Base-by-base conservation (phyloP, 2,329 filamentous ascomycete species). In the Reticulascus tulasneorum region DNA sequence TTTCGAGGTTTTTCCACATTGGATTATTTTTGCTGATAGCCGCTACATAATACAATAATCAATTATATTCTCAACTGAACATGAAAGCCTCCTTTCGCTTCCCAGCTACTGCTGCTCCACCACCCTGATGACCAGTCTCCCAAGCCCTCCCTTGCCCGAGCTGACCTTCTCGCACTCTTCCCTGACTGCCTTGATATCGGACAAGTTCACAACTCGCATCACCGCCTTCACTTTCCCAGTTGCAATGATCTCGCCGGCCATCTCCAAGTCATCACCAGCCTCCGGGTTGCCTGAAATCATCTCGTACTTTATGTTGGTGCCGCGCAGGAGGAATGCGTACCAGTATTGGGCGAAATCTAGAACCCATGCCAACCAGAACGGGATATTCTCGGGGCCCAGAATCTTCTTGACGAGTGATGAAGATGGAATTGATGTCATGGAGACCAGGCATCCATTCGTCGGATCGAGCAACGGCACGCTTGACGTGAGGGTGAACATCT, bases 271-370 rank as follows among this genome's bases (percentile, higher is more conserved):
- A 46, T 64, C 62, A 4, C 62, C 48, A 12, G 49, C 49, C 3
- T 62, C 57, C 1, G 59, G 53, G 15, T 71, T 51, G 0, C 67
- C 68, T 5, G 71, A 73, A 20, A 73, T 47, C 23, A 71, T 64
- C 9, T 60, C 59, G 29, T 70, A 62, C 44, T 58, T 54, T 27
- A 73, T 61, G 4, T 53, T 53, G 9, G 70, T 73, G 4, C 71
- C 67, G 10, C 60, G 47, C 4, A 71, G 47, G 50, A 61, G 56
- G 49, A 64, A 66, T 17, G 42, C 46, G 40, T 73, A 69, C 46
- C 53, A 66, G 42, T 57, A 46, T 42, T 66, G 62, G 11, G 54
- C 58, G 4, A 65, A 29, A 25, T 60, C 53, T 5, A 61, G 38
- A 4, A 60, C 7, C 46, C 59, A 56, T 17, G 55, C 55, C 20